These are phyloP conservation scores for Gaeumannomyces sp. DNA, from an alignment of 2,329 filamentous ascomycete genomes.

Conservation along the genomic window DNA sequence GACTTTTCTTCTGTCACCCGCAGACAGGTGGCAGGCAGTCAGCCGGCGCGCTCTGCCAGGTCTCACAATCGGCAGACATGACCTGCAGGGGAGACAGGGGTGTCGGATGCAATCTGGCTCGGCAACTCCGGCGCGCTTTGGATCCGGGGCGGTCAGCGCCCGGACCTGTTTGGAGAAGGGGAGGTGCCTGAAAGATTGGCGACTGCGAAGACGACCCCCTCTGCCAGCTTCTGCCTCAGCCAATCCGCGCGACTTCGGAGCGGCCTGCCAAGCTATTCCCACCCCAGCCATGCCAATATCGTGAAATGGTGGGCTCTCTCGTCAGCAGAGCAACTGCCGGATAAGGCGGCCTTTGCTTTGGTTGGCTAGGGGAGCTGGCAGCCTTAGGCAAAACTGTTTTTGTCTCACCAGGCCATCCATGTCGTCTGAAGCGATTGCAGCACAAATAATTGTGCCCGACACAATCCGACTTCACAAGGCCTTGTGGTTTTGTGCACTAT, in stretches of 20 bases:
- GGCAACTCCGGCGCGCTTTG: background rate
- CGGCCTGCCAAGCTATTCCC: background rate
- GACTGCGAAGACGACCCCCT: too few species aligned
- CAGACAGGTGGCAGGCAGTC: background rate
- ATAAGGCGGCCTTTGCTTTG: background rate
- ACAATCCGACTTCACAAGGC: background rate
- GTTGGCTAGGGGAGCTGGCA: background rate
- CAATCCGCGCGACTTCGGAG: background rate
- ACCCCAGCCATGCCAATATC: background rate
- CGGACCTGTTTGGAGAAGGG: background rate
- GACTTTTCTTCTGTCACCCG: background rate
- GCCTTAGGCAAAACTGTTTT: background rate
- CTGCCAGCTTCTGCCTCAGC: too few species aligned
- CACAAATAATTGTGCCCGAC: background rate
- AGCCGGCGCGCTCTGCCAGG: background rate
- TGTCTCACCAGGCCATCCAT: background rate
- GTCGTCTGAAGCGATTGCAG: background rate
- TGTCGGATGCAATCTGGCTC: background rate
- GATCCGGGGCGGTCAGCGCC: background rate
- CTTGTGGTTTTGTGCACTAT: background rate
- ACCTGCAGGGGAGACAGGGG: background rate
- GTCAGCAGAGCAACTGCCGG: background rate
- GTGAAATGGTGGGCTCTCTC: background rate
- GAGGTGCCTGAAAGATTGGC: background rate
- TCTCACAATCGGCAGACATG: slow-evolving; percentile 1